These are phyloP conservation scores for Parastagonospora nodorum DNA, from an alignment of 2,329 filamentous ascomycete species.

Conservation along the genomic window DNA sequence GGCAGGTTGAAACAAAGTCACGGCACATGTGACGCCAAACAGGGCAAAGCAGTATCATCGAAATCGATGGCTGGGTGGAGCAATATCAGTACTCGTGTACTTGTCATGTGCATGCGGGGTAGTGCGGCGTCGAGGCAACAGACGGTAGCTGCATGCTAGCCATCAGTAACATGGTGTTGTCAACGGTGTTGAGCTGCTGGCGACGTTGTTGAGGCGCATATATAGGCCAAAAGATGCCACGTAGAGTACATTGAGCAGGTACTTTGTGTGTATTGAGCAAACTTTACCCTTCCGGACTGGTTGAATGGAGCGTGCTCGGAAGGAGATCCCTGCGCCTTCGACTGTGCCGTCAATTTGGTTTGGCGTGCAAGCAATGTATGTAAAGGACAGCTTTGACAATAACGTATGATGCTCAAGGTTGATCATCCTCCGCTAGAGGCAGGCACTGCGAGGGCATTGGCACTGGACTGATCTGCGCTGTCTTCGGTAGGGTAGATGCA, in stretches of 20 bases:
- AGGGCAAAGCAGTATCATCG: conserved; percentile 8
- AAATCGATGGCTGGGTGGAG: conserved; percentile 8
- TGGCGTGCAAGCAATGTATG: too few relatives aligned
- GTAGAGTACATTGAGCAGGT: conserved; percentile 8
- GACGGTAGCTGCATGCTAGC: conserved; percentile 7
- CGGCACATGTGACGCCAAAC: conserved; percentile 17
- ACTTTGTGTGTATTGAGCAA: too few relatives aligned
- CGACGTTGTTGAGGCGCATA: conserved; percentile 8
- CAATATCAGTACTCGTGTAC: conserved; percentile 11
- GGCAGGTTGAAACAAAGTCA: conserved; percentile 15
- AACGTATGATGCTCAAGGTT: background rate
- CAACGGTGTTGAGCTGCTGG: conserved; percentile 8
- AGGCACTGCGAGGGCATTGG: conserved; percentile 3
- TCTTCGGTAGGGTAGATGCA: background rate
- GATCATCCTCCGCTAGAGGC: background rate
- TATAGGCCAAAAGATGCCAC: conserved; percentile 13
- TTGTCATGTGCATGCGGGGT: conserved; percentile 5
- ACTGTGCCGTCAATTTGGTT: too few relatives aligned
- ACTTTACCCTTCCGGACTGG: too few relatives aligned
- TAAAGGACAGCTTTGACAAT: too few relatives aligned
- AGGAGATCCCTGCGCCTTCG: too few relatives aligned
- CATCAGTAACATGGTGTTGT: conserved; percentile 6
- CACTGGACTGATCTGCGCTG: background rate
- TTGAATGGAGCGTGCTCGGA: too few relatives aligned
- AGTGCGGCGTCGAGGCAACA: conserved; percentile 12